A percentile compares a stretch with the other conserved stretches of the same genome.
phyloP scores from a whole-genome alignment of 345 rosid species.

The Salix dunnii region DNA sequence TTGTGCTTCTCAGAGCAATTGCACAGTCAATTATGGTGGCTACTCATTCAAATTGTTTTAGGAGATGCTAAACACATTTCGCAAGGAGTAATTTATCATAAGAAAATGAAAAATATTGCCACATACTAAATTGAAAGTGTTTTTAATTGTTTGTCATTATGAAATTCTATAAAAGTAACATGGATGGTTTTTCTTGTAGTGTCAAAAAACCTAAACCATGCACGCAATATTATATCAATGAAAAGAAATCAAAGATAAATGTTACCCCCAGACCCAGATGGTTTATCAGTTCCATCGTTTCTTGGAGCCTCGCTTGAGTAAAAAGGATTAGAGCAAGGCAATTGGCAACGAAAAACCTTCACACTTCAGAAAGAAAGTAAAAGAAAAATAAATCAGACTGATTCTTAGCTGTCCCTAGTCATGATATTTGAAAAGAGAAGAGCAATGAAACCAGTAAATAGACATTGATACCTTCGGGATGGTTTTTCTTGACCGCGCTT shows the following conservation, averaged over 20 bases:
- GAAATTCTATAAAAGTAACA: no score
- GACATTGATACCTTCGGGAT: constrained; percentile 51
- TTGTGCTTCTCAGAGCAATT: no score
- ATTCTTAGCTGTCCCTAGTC: not conserved
- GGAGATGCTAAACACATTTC: no score
- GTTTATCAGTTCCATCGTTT: constrained; percentile 50
- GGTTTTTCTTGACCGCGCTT: constrained; percentile 51
- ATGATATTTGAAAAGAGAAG: not conserved
- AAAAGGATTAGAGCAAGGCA: constrained; percentile 61
- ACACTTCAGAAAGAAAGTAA: constrained; percentile 40
- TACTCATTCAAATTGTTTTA: no score
- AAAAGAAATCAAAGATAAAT: not conserved
- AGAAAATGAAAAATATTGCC: no score
- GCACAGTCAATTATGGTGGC: no score
- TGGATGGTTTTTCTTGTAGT: no score
- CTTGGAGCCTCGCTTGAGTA: constrained; percentile 73
- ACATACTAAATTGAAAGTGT: no score
- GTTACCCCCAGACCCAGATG: constrained; percentile 63
- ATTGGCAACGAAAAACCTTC: constrained; percentile 83
- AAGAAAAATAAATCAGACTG: not conserved
- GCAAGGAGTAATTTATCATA: no score
- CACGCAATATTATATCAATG: not conserved
- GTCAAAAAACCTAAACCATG: no score
- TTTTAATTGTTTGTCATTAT: no score
- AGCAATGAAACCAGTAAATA: not conserved